These are phyloP conservation scores for Wickerhamiella parazyma DNA, from an alignment of 805 yeast species.

Conservation along the genomic window DNA sequence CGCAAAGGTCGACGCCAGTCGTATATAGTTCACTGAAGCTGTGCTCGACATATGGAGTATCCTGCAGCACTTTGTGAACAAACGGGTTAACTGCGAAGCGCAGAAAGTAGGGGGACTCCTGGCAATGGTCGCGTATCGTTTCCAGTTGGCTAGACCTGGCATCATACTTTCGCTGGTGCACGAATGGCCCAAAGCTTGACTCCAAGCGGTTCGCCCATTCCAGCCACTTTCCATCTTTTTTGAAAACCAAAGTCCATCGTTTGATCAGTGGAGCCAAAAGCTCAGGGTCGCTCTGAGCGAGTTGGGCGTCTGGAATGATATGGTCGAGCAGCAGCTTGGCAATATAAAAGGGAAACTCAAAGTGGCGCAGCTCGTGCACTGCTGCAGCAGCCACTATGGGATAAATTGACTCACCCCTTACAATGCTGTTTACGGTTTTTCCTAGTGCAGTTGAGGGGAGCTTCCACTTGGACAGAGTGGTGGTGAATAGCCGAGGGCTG, in stretches of 20 bases:
- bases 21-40: background rate
- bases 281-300: background rate
- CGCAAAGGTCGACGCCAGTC: background rate
- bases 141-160: background rate
- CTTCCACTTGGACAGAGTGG: too few relatives aligned
- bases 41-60: background rate
- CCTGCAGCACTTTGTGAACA: background rate
- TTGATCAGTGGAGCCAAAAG: background rate
- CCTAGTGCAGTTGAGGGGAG: too few relatives aligned
- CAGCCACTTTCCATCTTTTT: background rate
- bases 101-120: background rate
- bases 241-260: background rate
- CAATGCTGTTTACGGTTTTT: too few relatives aligned
- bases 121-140: background rate
- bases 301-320: background rate
- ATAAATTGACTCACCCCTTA: too few relatives aligned
- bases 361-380: background rate
- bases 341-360: background rate
- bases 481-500: slow-evolving; percentile 1
- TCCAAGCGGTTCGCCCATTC: background rate
- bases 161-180: background rate
- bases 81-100: background rate
- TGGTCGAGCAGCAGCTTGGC: background rate
- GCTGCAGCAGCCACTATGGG: background rate
- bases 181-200: background rate